These are phyloP conservation scores for Nidularia sp. DNA, from an alignment of 768 basidiomycete species.

Conservation along the genomic window DNA sequence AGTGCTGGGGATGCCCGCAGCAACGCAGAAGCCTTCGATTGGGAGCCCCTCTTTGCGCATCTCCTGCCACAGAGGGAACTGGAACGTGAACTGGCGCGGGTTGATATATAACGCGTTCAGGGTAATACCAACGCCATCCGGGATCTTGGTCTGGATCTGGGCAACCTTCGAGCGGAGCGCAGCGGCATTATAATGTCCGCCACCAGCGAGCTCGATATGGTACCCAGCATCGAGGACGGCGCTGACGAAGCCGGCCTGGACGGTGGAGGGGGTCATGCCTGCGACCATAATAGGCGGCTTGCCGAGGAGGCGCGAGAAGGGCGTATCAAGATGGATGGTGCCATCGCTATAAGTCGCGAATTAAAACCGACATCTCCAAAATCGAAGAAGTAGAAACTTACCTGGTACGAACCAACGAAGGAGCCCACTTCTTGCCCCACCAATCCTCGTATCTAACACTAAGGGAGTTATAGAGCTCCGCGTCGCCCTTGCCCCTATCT, in stretches of 20 bases:
- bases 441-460: slow-evolving; percentile 75
- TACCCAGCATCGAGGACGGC: slow-evolving; percentile 92
- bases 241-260: slow-evolving; percentile 91
- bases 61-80: slow-evolving; percentile 96
- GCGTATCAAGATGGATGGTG: slow-evolving; percentile 87
- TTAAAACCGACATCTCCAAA: slow-evolving; percentile 5
- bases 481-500: slow-evolving; percentile 85
- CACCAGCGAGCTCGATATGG: slow-evolving; percentile 96
- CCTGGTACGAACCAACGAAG: slow-evolving; percentile 86
- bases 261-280: slow-evolving; percentile 98
- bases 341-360: slow-evolving; percentile 64
- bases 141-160: slow-evolving; percentile 86
- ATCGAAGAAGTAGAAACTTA: slow-evolving; percentile 29
- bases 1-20: slow-evolving; percentile 93
- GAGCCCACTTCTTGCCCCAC: slow-evolving; percentile 90
- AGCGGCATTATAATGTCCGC: slow-evolving; percentile 91
- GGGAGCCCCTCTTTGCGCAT: slow-evolving; percentile 94
- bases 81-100: slow-evolving; percentile 95
- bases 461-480: slow-evolving; percentile 73
- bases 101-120: slow-evolving; percentile 98
- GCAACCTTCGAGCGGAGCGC: slow-evolving; percentile 87
- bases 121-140: slow-evolving; percentile 87
- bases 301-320: slow-evolving; percentile 92
- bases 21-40: slow-evolving; percentile 98
- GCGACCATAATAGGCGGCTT: slow-evolving; percentile 99